Evolutionary conservation across 306 rosid genomes (phyloP), one percentile per base, ranked within the genome.

Genomic region (Vigna nakashimae): DNA sequence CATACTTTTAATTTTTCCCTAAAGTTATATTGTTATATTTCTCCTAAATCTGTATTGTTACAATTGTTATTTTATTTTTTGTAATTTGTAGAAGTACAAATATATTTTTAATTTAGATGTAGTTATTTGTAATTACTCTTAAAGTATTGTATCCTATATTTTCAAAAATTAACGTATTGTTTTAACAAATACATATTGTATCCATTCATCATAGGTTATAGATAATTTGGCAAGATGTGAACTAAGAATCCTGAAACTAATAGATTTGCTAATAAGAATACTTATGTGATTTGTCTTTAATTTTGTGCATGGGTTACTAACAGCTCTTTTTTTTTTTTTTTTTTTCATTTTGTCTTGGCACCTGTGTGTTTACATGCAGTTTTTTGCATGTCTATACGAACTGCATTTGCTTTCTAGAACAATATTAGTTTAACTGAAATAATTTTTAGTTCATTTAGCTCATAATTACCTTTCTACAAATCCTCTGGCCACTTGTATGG

Each of bases 321-420:
- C 48, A 65, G 4, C 26, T n/a, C 49, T n/a, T n/a, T n/a, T n/a
- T n/a, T n/a, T 38, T 34, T 43, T 52, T 38, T 57, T 20, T 32
- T 34, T 38, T 56, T 55, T 13, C 3, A 18, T n/a, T 9, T 66
- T 73, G 69, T 55, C 32, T 65, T 22, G 32, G 49, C 56, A 52
- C 46, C 69, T 5, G 9, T 58, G 26, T 67, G 16, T 67, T 59
- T 64, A 20, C 24, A 9, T 76, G 74, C 74, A 82, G 12, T 13
- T 66, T 53, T 59, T 48, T 59, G 49, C 17, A 24, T 59, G 73
- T 36, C 36, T 70, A 32, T 49, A 71, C 16, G 63, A 38, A 5
- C 62, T 52, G 56, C 68, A 68, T 59, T 62, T 82, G 26, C 62
- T 18, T 43, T 36, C 53, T 57, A 24, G 78, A 63, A 63, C 64